Evolutionary conservation across 1,284 basidiomycete genomes (phyloP).

Genomic region (Cryptococcus hybrid): DNA sequence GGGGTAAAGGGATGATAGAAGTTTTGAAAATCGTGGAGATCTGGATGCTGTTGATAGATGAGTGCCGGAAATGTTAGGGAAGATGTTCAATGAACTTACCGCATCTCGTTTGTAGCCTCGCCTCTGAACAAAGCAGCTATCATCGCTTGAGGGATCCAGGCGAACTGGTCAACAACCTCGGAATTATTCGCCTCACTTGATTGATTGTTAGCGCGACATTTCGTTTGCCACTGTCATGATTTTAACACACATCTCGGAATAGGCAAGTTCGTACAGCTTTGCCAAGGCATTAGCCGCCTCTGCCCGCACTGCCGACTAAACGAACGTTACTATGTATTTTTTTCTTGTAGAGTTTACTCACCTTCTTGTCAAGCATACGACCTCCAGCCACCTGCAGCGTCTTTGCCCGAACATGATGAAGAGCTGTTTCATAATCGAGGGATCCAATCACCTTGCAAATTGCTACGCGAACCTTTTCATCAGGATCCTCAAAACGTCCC

Average conservation of each 20-base stretch:
- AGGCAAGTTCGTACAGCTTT: constrained; percentile 77
- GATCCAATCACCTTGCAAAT: constrained; percentile 77
- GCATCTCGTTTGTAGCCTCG: constrained; percentile 57
- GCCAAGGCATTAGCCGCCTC: constrained; percentile 78
- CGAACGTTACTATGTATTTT: background rate
- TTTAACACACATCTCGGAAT: constrained; percentile 77
- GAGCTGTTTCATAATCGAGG: constrained; percentile 84
- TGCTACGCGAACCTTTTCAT: constrained; percentile 85
- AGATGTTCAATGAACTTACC: constrained; percentile 50
- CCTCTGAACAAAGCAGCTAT: constrained; percentile 54
- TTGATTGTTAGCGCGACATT: background rate
- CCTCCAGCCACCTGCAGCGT: constrained; percentile 67
- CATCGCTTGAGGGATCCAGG: constrained; percentile 87
- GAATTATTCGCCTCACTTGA: constrained; percentile 74
- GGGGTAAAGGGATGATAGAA: constrained; percentile 77
- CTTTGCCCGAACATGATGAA: constrained; percentile 71
- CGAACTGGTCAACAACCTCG: constrained; percentile 74
- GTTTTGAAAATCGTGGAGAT: constrained; percentile 56
- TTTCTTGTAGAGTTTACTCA: constrained; percentile 34
- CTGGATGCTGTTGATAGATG: constrained; percentile 20
- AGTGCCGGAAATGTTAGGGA: background rate
- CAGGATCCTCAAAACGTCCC: constrained; percentile 76
- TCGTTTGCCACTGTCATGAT: background rate
- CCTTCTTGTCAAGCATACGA: constrained; percentile 84
- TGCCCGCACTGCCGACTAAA: constrained; percentile 68